Conservation (phyloP, 2,329 filamentous ascomycete species). For the Epicoccum sorghinum region DNA sequence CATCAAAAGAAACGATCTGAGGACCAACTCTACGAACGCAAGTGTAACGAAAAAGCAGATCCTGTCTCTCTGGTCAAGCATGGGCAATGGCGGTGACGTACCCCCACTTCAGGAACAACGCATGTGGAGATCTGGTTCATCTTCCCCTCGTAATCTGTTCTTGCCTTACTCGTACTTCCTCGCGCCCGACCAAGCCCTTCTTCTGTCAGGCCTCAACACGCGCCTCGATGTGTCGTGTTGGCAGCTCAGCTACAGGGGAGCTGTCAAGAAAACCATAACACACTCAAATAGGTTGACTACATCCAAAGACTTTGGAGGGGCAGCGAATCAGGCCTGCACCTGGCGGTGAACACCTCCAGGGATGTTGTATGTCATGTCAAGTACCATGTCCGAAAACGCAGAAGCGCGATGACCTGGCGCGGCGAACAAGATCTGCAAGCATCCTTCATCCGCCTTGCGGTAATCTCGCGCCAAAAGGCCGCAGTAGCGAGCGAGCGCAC, state of each 20-base stretch:
- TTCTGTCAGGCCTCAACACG: conserved; percentile 34
- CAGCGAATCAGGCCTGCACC: conserved; percentile 42
- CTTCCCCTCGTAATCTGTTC: conserved; percentile 32
- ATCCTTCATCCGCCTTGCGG: conserved; percentile 41
- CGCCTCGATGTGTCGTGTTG: conserved; percentile 32
- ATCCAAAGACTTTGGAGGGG: conserved; percentile 21
- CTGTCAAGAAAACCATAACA: conserved; percentile 31
- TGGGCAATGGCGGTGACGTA: conserved; percentile 42
- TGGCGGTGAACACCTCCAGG: conserved; percentile 49
- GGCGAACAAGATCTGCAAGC: conserved; percentile 49
- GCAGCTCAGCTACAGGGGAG: conserved; percentile 28
- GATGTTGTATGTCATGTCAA: conserved; percentile 39
- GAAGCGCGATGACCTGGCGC: conserved; percentile 49
- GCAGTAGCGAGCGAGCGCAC: conserved; percentile 44
- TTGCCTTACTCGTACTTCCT: conserved; percentile 29
- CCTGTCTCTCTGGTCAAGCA: conserved; percentile 21
- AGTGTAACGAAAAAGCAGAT: conserved; percentile 40
- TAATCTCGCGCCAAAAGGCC: conserved; percentile 41
- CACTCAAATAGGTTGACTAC: conserved; percentile 19
- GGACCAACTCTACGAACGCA: conserved; percentile 30
- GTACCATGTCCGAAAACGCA: conserved; percentile 37
- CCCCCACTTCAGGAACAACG: conserved; percentile 33
- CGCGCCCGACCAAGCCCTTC: conserved; percentile 36
- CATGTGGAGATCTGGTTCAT: conserved; percentile 25
- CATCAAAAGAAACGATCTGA: conserved; percentile 35